A percentile compares a stretch with the other conserved stretches of the same genome.
Conservation (phyloP, 805 yeast genomes). For the Brettanomyces bruxellensis region DNA sequence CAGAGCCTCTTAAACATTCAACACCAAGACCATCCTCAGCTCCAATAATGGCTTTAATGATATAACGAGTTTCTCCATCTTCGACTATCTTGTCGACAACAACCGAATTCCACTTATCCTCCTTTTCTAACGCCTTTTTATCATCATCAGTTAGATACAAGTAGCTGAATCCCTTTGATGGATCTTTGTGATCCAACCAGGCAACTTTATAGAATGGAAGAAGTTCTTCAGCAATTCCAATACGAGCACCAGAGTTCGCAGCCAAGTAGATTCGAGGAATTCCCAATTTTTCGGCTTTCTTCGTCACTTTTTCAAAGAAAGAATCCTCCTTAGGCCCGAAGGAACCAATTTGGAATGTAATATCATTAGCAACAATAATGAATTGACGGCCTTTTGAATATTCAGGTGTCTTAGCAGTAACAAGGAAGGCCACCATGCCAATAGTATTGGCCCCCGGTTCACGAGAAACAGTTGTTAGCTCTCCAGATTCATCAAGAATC, state of each 20-base stretch:
- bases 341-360: conserved; percentile 96
- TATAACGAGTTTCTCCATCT: conserved; percentile 72
- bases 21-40: conserved; percentile 97
- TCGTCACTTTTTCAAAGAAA: conserved; percentile 88
- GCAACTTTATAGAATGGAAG: conserved; percentile 83
- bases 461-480: conserved; percentile 79
- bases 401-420: conserved; percentile 89
- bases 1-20: conserved; percentile 96
- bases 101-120: conserved; percentile 54
- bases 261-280: conserved; percentile 93
- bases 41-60: conserved; percentile 83
- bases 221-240: conserved; percentile 95
- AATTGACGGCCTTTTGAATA: conserved; percentile 95
- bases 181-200: conserved; percentile 75
- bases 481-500: conserved; percentile 73
- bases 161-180: conserved; percentile 83
- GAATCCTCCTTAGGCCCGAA: conserved; percentile 95
- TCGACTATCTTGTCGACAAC: conserved; percentile 75
- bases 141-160: conserved; percentile 73
- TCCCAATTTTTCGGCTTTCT: conserved; percentile 81
- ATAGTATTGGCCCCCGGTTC: conserved; percentile 94
- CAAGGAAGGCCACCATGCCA: conserved; percentile 97
- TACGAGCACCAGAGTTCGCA: conserved; percentile 99
- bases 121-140: conserved; percentile 42
- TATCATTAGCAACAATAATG: conserved; percentile 91